Conservation (phyloP, 805 yeast species). For the Candida argentea region DNA sequence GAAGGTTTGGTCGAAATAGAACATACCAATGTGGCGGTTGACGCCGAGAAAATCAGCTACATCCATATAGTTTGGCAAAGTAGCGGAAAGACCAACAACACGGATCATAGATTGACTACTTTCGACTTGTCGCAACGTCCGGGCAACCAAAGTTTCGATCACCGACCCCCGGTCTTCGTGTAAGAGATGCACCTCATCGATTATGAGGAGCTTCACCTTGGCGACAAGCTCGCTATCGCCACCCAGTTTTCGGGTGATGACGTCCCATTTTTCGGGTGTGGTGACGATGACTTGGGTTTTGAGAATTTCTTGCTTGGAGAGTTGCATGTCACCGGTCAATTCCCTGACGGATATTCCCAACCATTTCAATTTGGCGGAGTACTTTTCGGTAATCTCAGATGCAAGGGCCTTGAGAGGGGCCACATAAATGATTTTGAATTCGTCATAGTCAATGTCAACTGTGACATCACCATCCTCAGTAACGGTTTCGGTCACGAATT, state of each 20-base stretch:
- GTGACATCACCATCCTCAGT: conserved; percentile 37
- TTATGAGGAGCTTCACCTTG: conserved; percentile 76
- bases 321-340: conserved; percentile 92
- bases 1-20: conserved; percentile 86
- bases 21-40: conserved; percentile 83
- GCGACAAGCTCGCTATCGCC: conserved; percentile 82
- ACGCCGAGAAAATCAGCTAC: conserved; percentile 94
- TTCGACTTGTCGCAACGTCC: conserved; percentile 92
- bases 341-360: conserved; percentile 80
- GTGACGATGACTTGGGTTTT: conserved; percentile 85
- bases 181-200: conserved; percentile 92
- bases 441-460: conserved; percentile 66
- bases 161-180: conserved; percentile 99
- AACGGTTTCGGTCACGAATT: conserved; percentile 46
- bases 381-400: conserved; percentile 92
- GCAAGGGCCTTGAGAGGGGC: conserved; percentile 94
- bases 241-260: conserved; percentile 84
- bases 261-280: conserved; percentile 97
- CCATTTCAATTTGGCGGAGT: conserved; percentile 68
- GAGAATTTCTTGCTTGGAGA: conserved; percentile 68
- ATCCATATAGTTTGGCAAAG: conserved; percentile 82
- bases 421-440: conserved; percentile 83
- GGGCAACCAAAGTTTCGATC: conserved; percentile 87
- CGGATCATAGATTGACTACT: conserved; percentile 88
- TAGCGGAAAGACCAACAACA: conserved; percentile 90